Conservation (phyloP, 2,329 filamentous ascomycete genomes). For the Arachnomyces sp. region DNA sequence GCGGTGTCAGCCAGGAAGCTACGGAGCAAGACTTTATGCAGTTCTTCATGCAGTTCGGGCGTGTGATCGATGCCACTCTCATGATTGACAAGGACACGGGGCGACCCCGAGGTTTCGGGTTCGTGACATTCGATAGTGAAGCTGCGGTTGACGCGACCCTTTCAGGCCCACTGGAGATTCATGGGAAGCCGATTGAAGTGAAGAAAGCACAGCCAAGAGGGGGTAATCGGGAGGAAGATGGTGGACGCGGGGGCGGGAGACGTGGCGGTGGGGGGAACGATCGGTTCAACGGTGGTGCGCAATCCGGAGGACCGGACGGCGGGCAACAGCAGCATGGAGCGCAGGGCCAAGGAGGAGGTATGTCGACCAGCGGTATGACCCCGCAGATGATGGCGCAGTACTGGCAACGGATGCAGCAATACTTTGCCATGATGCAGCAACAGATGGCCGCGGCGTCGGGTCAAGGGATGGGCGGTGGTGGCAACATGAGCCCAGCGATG, state of each 20-base stretch:
- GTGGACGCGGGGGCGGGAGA: slow-evolving; percentile 46
- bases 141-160: slow-evolving; percentile 89
- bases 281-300: slow-evolving; percentile 32
- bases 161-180: slow-evolving; percentile 75
- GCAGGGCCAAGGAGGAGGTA: slow-evolving; percentile 30
- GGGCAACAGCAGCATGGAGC: slow-evolving; percentile 40
- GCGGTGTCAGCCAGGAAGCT: slow-evolving; percentile 92
- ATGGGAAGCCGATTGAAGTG: slow-evolving; percentile 93
- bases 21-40: slow-evolving; percentile 93
- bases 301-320: slow-evolving; percentile 27
- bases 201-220: slow-evolving; percentile 87
- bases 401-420: slow-evolving; percentile 97
- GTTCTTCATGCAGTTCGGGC: slow-evolving; percentile 93
- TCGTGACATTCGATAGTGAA: slow-evolving; percentile 96
- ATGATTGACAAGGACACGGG: slow-evolving; percentile 99
- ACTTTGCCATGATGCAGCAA: slow-evolving; percentile 90
- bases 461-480: slow-evolving; percentile 51
- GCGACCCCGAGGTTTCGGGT: slow-evolving; percentile 90
- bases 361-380: slow-evolving; percentile 60
- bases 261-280: slow-evolving; percentile 38
- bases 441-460: slow-evolving; percentile 57
- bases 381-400: slow-evolving; percentile 98
- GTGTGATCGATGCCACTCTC: slow-evolving; percentile 91
- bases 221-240: slow-evolving; percentile 83
- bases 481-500: slow-evolving; percentile 64